Base-by-base conservation (phyloP, 2,329 filamentous ascomycete species). In the Paradendryphiella salina region DNA sequence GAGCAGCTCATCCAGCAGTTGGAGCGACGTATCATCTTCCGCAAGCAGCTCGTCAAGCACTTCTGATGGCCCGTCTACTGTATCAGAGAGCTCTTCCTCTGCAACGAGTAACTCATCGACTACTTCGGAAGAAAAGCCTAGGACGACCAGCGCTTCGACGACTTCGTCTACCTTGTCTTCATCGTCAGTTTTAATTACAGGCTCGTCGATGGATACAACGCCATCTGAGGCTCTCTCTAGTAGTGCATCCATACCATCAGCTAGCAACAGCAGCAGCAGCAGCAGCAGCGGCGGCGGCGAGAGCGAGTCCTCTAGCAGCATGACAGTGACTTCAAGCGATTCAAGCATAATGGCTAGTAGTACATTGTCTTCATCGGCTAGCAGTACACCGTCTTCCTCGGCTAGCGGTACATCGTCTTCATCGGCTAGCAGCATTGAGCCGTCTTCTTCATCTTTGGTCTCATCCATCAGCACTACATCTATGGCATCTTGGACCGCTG, bases 1-100 rank as follows among this genome's bases (percentile, higher is more conserved):
- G 14, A 45, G 47, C 13, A 45, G 46, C 34, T 26, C 18, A 33
- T 29, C 39, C 5, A 36, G 36, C 23, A 51, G 34, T 23, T 28
- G 17, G 11, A 41, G 23, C 32, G 31, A 17, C n/a, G n/a, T 10
- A 1, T 33, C 26, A 32, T 37, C 46, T 14, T 40, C 29, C 6
- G 33, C 48, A 10, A 46, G 31, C 23, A 48, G 38, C 46, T 37
- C 38, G 9, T 49, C 32, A 6, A 32, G 33, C 20, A 35, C 46
- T 18, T 18, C 11, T 26, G 23, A 26, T 26, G 23, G 23, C 8
- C 23, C 23, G 23, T 26, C 23, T 9, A 10, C 23, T 26, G 23
- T 26, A 36, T 28, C 40, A 29, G 20, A 23, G 9, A 20, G 35
- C 34, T 45, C 34, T 23, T 39, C 40, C 28, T 21, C 34, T n/a